Percentiles rank a stretch among this genome's conserved stretches.
Conservation (phyloP, 1,284 basidiomycete genomes). For the Apiotrichum sp. region DNA sequence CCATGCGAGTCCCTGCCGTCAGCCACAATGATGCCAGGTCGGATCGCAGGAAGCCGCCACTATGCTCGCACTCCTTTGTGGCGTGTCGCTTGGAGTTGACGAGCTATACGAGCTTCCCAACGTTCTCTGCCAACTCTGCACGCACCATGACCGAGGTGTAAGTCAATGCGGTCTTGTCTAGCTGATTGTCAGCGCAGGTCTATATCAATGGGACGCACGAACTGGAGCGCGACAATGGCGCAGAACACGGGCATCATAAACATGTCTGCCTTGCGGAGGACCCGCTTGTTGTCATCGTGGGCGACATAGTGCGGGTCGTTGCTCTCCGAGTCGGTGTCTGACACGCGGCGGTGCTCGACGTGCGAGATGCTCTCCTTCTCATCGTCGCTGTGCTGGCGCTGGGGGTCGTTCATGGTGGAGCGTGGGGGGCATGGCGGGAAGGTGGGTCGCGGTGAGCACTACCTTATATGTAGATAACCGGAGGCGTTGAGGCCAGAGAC, state of each 20-base stretch:
- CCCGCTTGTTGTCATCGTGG: constrained; percentile 52
- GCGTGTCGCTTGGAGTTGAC: no score
- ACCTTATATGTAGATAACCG: no score
- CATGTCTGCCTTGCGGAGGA: constrained; percentile 34
- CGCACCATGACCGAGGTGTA: constrained; percentile 12
- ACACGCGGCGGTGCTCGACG: neutral
- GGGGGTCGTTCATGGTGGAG: neutral
- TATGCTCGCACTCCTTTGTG: no score
- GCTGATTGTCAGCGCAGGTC: neutral
- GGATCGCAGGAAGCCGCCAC: neutral
- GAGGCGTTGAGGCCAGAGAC: no score
- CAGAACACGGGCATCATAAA: constrained; percentile 34
- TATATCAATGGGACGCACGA: neutral
- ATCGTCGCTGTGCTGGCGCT: neutral
- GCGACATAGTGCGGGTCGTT: neutral
- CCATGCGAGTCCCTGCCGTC: neutral
- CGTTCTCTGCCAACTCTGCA: no score
- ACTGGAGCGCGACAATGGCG: neutral
- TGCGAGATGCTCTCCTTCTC: neutral
- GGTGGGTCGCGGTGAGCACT: no score
- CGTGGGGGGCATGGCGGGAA: no score
- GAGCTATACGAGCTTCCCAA: no score
- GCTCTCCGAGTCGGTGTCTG: neutral
- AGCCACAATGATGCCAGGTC: neutral
- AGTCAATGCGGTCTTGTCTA: constrained; percentile 15